phyloP scores from a whole-genome alignment of 108 stramenopile genomes.

The Aurantiochytrium sp. region DNA sequence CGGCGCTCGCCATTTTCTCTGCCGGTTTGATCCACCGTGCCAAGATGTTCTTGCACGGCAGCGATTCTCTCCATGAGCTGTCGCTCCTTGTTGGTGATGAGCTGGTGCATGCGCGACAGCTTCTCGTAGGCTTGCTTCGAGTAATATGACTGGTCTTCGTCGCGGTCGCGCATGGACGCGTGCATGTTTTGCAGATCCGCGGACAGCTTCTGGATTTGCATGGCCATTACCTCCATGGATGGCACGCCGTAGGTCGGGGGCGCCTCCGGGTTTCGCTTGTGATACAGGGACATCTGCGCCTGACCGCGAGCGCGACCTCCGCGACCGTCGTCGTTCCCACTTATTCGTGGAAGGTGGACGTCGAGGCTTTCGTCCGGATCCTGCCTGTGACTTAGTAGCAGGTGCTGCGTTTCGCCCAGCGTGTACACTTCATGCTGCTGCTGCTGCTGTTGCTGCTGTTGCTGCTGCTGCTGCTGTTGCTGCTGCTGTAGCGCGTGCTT shows the following conservation, averaged over 20 bases:
- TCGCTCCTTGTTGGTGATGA: not conserved
- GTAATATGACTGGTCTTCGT: not conserved
- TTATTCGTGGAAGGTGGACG: no score
- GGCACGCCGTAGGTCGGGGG: not conserved
- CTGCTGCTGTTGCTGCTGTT: no score
- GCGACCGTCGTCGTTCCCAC: no score
- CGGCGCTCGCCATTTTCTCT: not conserved
- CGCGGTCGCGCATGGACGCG: not conserved
- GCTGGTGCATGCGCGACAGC: constrained; percentile 2
- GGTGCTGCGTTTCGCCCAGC: no score
- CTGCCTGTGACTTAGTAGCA: no score
- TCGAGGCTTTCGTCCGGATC: no score
- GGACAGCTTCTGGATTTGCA: not conserved
- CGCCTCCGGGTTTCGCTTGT: no score
- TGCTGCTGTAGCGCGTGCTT: no score
- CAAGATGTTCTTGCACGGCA: not conserved
- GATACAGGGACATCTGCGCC: no score
- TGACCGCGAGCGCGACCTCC: no score
- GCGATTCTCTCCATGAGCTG: not conserved
- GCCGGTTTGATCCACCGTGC: not conserved
- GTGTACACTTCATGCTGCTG: no score
- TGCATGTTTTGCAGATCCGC: not conserved
- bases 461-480: no score
- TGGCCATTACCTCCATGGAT: not conserved
- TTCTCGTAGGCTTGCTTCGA: not conserved